Percentiles rank a stretch among this genome's conserved stretches.
Evolutionary conservation across 176 grass and related monocot genomes (phyloP).

Genomic region (Cenchrus purpureus): DNA sequence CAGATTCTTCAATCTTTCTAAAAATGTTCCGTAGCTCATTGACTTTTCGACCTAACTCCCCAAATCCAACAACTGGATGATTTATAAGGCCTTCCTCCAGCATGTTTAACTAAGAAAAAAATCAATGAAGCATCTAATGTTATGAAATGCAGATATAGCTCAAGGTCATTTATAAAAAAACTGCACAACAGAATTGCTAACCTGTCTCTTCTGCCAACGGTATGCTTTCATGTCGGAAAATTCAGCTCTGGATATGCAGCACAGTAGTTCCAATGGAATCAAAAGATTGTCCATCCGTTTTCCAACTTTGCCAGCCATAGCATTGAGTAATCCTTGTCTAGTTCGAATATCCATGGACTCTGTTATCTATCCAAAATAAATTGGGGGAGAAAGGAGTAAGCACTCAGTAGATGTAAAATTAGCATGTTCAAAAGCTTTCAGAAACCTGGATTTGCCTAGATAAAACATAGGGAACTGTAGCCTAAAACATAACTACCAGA

Average conservation of each 20-base stretch:
- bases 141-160: conserved; percentile 15
- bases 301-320: conserved; percentile 93
- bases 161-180: conserved; percentile 21
- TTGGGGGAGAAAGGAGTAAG: conserved; percentile 7
- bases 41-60: conserved; percentile 83
- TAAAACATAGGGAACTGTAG: conserved; percentile 32
- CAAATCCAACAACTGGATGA: conserved; percentile 89
- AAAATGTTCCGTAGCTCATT: conserved; percentile 89
- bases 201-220: conserved; percentile 99
- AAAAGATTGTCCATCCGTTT: conserved; percentile 99
- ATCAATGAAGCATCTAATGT: conserved; percentile 39
- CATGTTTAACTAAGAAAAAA: conserved; percentile 83
- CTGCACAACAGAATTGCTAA: conserved; percentile 43
- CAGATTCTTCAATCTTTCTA: conserved; percentile 96
- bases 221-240: conserved; percentile 99
- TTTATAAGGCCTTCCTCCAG: conserved; percentile 98
- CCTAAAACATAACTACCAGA: conserved; percentile 14
- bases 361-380: conserved; percentile 69
- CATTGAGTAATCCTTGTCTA: conserved; percentile 91
- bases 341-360: conserved; percentile 99
- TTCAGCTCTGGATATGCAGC: conserved; percentile 88
- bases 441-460: neutral
- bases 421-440: conserved; percentile 25
- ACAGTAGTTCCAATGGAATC: conserved; percentile 94
- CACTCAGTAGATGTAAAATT: conserved; percentile 40